Conservation (phyloP, 352 stramenopile genomes). For the Pythium myriotylum region DNA sequence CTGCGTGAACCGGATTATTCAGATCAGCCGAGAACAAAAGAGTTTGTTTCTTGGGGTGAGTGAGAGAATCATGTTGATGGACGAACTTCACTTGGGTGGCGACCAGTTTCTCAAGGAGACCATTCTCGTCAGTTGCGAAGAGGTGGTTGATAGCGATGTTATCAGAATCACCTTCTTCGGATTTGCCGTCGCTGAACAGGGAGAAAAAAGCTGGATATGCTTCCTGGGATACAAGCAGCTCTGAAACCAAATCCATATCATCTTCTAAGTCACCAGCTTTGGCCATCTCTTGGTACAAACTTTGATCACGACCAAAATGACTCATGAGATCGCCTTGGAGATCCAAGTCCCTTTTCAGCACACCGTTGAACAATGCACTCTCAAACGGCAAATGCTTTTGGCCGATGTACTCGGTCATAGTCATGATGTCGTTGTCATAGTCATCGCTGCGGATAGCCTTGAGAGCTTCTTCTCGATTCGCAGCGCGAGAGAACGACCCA, state of each 20-base stretch:
- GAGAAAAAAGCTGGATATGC: constrained; percentile 71
- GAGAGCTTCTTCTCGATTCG: constrained; percentile 55
- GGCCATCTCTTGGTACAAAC: constrained; percentile 68
- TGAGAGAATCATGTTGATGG: constrained; percentile 48
- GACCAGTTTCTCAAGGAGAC: constrained; percentile 51
- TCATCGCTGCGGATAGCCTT: constrained; percentile 42
- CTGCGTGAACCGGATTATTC: constrained; percentile 48
- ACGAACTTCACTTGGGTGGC: constrained; percentile 56
- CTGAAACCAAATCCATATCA: constrained; percentile 70
- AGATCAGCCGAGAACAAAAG: constrained; percentile 65
- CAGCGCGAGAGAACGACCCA: constrained; percentile 34
- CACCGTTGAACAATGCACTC: constrained; percentile 86
- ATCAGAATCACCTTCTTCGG: constrained; percentile 17
- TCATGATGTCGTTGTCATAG: constrained; percentile 62
- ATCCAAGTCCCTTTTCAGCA: constrained; percentile 68
- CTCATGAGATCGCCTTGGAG: constrained; percentile 77
- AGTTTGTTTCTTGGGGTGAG: constrained; percentile 71
- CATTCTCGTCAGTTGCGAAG: constrained; percentile 65
- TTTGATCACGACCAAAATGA: constrained; percentile 82
- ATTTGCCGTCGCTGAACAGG: constrained; percentile 44
- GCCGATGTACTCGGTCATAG: constrained; percentile 80
- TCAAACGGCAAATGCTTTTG: constrained; percentile 78
- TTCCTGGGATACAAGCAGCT: constrained; percentile 61
- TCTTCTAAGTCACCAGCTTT: constrained; percentile 48
- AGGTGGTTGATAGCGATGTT: constrained; percentile 36